Evolutionary conservation across 1,284 basidiomycete genomes (phyloP).

Genomic region (Malassezia furfur): DNA sequence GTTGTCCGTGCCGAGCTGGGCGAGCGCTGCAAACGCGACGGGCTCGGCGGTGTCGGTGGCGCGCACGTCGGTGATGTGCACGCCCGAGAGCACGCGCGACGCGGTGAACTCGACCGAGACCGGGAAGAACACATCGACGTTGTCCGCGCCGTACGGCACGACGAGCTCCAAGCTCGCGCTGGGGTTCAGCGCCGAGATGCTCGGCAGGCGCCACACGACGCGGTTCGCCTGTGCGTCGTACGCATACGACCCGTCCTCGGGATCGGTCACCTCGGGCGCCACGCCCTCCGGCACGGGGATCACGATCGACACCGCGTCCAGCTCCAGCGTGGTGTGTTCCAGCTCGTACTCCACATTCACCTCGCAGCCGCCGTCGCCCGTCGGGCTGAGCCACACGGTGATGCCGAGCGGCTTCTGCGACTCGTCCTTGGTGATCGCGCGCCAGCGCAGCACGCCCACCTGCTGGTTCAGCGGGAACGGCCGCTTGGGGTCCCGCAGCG

Average conservation of each 20-base stretch:
- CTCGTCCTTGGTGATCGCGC: conserved; percentile 82
- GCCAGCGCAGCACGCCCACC: conserved; percentile 74
- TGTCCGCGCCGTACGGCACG: conserved; percentile 62
- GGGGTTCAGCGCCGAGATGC: conserved; percentile 54
- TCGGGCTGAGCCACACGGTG: conserved; percentile 89
- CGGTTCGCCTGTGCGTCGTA: conserved; percentile 68
- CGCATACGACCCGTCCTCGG: conserved; percentile 67
- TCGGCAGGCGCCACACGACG: conserved; percentile 70
- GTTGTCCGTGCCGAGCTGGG: conserved; percentile 9
- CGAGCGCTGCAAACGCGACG: conserved; percentile 8
- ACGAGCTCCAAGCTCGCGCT: conserved; percentile 66
- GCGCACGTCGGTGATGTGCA: conserved; percentile 52
- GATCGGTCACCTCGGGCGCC: conserved; percentile 59
- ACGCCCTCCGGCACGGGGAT: conserved; percentile 83
- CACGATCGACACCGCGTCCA: conserved; percentile 76
- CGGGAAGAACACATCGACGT: conserved; percentile 80
- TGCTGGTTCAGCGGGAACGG: conserved; percentile 78
- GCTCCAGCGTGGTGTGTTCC: conserved; percentile 57
- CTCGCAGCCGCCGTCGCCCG: conserved; percentile 66
- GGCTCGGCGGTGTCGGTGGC: neutral
- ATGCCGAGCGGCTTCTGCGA: conserved; percentile 79
- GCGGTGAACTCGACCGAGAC: conserved; percentile 73
- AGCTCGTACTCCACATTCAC: conserved; percentile 96
- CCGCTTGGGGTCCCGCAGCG: conserved; percentile 70
- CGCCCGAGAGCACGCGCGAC: conserved; percentile 65